Base-by-base conservation (phyloP, 352 stramenopile species). In the Phytophthora hybrid region DNA sequence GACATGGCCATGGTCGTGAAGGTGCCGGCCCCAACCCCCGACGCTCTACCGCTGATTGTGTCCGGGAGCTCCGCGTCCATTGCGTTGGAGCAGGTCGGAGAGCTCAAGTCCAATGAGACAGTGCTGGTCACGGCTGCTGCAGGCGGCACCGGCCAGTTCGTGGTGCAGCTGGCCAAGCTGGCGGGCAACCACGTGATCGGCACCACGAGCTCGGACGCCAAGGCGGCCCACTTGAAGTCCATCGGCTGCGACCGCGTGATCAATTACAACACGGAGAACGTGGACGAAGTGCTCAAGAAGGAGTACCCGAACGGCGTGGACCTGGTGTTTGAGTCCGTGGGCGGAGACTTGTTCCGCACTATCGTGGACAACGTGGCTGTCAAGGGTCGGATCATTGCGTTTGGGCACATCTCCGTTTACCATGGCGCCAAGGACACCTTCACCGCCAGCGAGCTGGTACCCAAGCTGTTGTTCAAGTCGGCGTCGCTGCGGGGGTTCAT, bases 81-180 rank as follows among this genome's bases (percentile, higher is more conserved):
- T 5, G 78, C 81, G 4, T 70, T 88, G n/a, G 79, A 88, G 53
- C 61, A 75, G 11, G 70, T 82, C 0, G 81, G 79, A 23, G 47
- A 88, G 58, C 83, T 88, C 77, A 77, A 77, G 56, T 70, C 64
- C 16, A 70, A 70, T 21, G 79, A 86, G 69, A 86, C 78, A 1
- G 79, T 88, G 46, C 60, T 88, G 19, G 81, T 88, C 26, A 84
- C 80, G 11, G 69, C 79, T 3, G 79, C 79, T 7, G 79, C 79
- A 4, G 89, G 89, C 29, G 89, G 85, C 31, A 94, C 85, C 11
- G 89, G 89, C 14, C 66, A 93, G 26, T 89, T 92, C 29, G 90
- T 84, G 46, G 73, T 95, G 56, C 89, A 96, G 65, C 75, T 97
- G 46, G 89, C 87, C 58, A 92, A 92, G 56, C 83, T 87, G 5